phyloP scores from a whole-genome alignment of 371 early-diverging fungal genomes.

The Syncephalastrum contaminatum region DNA sequence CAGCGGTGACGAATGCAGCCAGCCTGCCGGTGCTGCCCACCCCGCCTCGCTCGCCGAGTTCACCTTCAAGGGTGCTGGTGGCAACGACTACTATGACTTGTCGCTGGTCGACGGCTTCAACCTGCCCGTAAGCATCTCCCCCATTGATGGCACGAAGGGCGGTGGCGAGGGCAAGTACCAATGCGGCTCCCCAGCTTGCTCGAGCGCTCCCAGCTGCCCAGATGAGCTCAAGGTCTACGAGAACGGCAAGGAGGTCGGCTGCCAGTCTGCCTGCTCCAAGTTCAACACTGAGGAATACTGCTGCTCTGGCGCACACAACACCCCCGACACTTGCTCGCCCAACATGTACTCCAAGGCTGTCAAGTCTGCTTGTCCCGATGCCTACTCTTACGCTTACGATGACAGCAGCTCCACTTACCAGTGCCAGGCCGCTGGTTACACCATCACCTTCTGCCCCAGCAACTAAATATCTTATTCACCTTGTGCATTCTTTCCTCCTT shows the following conservation, averaged over 20 bases:
- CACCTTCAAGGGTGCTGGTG: conserved; percentile 13
- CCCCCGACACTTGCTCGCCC: conserved; percentile 24
- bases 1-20: conserved; percentile 17
- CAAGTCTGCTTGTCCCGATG: conserved; percentile 34
- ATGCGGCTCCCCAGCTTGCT: conserved; percentile 29
- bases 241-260: conserved; percentile 34
- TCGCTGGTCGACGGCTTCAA: conserved; percentile 43
- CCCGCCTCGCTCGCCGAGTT: conserved; percentile 38
- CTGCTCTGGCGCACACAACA: conserved; percentile 32
- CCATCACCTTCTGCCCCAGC: conserved; percentile 46
- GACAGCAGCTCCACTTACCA: conserved; percentile 44
- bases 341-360: conserved; percentile 28
- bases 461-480: neutral
- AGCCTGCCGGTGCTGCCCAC: conserved; percentile 21
- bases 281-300: conserved; percentile 31
- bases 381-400: conserved; percentile 52
- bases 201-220: conserved; percentile 25
- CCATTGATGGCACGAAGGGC: conserved; percentile 12
- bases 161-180: conserved; percentile 14
- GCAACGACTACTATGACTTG: conserved; percentile 34
- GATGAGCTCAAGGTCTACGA: conserved; percentile 11
- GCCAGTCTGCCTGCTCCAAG: conserved; percentile 36
- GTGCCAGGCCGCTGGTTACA: conserved; percentile 37
- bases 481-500: too few relatives aligned
- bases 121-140: conserved; percentile 27